A percentile compares a stretch with the other conserved stretches of the same genome.
These are phyloP conservation scores for Blastobotrys americana DNA, from an alignment of 805 yeast species.

Conservation along the genomic window DNA sequence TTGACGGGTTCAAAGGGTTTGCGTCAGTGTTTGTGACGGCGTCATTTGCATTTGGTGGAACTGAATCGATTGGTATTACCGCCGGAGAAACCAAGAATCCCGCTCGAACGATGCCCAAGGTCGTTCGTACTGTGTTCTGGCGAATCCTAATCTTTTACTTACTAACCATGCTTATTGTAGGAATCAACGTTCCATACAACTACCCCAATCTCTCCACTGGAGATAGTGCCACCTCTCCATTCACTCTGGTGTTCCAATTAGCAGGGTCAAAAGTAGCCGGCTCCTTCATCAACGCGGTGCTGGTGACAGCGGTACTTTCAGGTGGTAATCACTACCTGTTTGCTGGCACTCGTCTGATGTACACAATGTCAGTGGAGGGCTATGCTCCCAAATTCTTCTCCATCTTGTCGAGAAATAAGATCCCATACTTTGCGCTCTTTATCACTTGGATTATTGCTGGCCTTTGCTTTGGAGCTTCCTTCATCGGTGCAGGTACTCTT, in stretches of 20 bases:
- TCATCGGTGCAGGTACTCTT: constrained; percentile 47
- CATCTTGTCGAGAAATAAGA: constrained; percentile 42
- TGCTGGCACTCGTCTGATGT: constrained; percentile 57
- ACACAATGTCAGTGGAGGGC: constrained; percentile 52
- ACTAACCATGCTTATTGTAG: constrained; percentile 47
- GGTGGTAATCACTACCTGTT: constrained; percentile 62
- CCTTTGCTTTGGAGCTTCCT: constrained; percentile 51
- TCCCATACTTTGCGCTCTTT: constrained; percentile 42
- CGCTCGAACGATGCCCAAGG: constrained; percentile 47
- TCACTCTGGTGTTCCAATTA: constrained; percentile 36
- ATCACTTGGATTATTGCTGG: constrained; percentile 51
- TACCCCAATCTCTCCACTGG: constrained; percentile 39
- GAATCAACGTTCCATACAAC: constrained; percentile 52
- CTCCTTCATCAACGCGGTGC: constrained; percentile 51
- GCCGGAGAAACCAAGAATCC: constrained; percentile 61
- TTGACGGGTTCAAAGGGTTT: constrained; percentile 33
- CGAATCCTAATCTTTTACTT: constrained; percentile 48
- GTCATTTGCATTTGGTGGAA: constrained; percentile 51
- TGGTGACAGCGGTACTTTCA: constrained; percentile 53
- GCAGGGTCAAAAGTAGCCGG: constrained; percentile 42
- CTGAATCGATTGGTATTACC: constrained; percentile 50
- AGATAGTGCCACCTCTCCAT: constrained; percentile 41
- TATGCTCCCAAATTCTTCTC: constrained; percentile 49
- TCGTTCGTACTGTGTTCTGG: constrained; percentile 49
- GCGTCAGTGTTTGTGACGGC: constrained; percentile 53